Percentiles rank a stretch among this genome's conserved stretches.
Conservation (phyloP, 345 rosid genomes). For the Eucalyptus brandiana region DNA sequence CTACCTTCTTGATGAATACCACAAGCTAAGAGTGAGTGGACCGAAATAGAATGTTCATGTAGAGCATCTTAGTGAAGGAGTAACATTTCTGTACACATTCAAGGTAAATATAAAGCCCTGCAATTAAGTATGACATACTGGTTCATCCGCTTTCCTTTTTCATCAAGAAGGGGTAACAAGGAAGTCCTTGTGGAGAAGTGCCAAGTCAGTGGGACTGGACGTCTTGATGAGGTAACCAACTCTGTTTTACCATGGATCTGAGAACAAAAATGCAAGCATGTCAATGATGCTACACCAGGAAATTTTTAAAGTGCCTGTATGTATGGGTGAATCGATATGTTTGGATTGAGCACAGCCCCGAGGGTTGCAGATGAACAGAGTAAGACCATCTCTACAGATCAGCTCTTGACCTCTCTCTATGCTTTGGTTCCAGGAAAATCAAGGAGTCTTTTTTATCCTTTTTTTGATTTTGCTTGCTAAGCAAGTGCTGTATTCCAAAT, state of each 20-base stretch:
- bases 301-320: not conserved
- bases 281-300: not conserved
- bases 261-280: not conserved
- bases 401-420: not conserved
- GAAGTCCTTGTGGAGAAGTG: constrained; percentile 71
- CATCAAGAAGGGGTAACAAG: constrained; percentile 74
- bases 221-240: constrained; percentile 74
- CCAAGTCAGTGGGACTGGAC: constrained; percentile 98
- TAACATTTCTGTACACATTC: not conserved
- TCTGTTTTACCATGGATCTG: constrained; percentile 93
- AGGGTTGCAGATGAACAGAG: not conserved
- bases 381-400: not conserved
- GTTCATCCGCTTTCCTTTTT: constrained; percentile 68
- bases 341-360: not conserved
- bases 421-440: not conserved
- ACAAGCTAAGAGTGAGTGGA: not conserved
- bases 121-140: constrained; percentile 24
- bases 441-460: not conserved
- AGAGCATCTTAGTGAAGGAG: not conserved
- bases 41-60: not conserved
- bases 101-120: not conserved
- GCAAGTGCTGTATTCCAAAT: not conserved
- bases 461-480: not conserved
- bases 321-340: not conserved
- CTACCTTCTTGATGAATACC: not conserved